These are phyloP conservation scores for Porcisia hertigi DNA, from an alignment of 208 protist genomes.

Conservation along the genomic window DNA sequence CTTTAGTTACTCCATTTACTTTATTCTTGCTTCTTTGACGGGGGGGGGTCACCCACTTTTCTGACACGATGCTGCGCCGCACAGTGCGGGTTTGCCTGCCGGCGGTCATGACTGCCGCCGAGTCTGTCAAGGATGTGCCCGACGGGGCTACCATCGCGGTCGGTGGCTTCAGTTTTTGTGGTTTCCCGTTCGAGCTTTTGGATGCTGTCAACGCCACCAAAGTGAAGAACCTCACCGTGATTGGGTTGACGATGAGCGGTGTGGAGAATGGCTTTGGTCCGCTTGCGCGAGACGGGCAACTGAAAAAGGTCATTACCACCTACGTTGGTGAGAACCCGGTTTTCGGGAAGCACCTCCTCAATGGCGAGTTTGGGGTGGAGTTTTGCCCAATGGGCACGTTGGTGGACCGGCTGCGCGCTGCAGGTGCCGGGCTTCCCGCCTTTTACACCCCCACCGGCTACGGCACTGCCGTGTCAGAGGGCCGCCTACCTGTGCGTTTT, in stretches of 20 bases:
- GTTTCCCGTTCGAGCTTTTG: slow-evolving; percentile 88
- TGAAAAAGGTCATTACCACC: slow-evolving; percentile 75
- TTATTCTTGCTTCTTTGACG: neutral
- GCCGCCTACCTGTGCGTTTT: slow-evolving; percentile 89
- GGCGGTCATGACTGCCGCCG: slow-evolving; percentile 31
- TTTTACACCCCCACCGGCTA: slow-evolving; percentile 94
- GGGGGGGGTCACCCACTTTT: too few species aligned
- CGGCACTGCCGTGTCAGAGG: slow-evolving; percentile 80
- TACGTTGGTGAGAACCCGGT: slow-evolving; percentile 93
- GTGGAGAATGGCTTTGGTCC: slow-evolving; percentile 88
- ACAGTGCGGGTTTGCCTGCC: slow-evolving; percentile 9
- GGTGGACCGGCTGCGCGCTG: slow-evolving; percentile 89
- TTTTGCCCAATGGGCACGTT: slow-evolving; percentile 94
- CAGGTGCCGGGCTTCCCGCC: slow-evolving; percentile 93
- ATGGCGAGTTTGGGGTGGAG: slow-evolving; percentile 92
- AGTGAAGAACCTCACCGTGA: slow-evolving; percentile 82
- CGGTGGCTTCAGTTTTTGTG: slow-evolving; percentile 93
- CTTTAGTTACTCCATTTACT: too few species aligned
- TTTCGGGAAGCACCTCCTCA: slow-evolving; percentile 89
- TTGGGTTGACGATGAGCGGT: slow-evolving; percentile 85
- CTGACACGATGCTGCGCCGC: slow-evolving; percentile 21
- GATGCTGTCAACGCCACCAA: slow-evolving; percentile 49
- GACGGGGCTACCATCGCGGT: slow-evolving; percentile 59
- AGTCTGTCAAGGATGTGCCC: slow-evolving; percentile 56
- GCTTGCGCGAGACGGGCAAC: slow-evolving; percentile 83